Evolutionary conservation across 257 asterid species (phyloP), one percentile per base, ranked within the genome.

Genomic region (Ehretia macrophylla): DNA sequence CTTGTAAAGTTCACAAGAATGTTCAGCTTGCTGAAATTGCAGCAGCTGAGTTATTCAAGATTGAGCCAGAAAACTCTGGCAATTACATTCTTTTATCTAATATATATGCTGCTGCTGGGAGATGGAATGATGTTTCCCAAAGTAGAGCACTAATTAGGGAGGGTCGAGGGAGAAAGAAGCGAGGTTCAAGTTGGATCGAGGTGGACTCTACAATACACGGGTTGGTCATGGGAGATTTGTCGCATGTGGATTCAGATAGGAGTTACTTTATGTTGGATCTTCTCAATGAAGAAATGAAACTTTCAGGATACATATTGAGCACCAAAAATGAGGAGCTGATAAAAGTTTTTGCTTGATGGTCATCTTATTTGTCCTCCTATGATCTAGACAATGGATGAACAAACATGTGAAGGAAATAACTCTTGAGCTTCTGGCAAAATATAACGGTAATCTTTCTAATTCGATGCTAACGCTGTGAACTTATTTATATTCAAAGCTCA

Each of bases 61-160:
- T 65, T 47, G 70, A 65, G 50, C 70, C 67, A 52, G 62, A 64
- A 39, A 66, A 54, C 45, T 70, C 63, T 8, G 59, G 66, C 19
- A 37, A 60, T 54, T 70, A 58, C 38, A 22, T 23, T 46, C 70
- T 50, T 40, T 32, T 47, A 38, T 65, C 53, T 17, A 60, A 55
- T 51, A 58, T 45, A 27, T 66, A 64, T 54, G 54, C 59, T 59
- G 59, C 42, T 53, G 55, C 20, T 46, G 60, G 53, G 13, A 59
- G 60, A 21, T 65, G 51, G 71, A 14, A 1, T 21, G 71, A 64
- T 52, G 63, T 64, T 39, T 49, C 63, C 48, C 64, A 67, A 20
- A 40, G 58, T 51, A 51, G 63, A 51, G 37, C 58, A 53, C 18
- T 70, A n/a, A 18, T 59, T 13, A 51, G 57, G 49, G 64, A 42